These are phyloP conservation scores for Liriodendron chinense DNA, from an alignment of 164 flowering plant genomes.

Conservation along the genomic window DNA sequence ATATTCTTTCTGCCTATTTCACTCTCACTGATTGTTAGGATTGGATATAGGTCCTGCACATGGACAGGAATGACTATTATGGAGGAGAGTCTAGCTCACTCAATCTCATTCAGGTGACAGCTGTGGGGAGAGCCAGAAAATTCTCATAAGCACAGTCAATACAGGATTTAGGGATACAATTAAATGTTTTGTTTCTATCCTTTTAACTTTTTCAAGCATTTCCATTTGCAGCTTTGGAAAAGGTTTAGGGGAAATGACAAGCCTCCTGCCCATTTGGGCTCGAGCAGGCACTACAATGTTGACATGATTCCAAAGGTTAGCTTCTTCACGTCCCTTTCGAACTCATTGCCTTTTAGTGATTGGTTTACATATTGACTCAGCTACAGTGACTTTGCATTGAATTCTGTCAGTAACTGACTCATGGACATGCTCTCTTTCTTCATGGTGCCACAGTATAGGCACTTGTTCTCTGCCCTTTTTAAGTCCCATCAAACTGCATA, in stretches of 20 bases:
- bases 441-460: not conserved
- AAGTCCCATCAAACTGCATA: too few relatives aligned
- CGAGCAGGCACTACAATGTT: constrained; percentile 91
- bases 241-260: constrained; percentile 69
- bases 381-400: not conserved
- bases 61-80: constrained; percentile 92
- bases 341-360: too few relatives aligned
- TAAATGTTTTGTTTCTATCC: not conserved
- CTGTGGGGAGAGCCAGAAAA: not conserved
- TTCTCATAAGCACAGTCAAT: not conserved
- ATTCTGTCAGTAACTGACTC: not conserved
- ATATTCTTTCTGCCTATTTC: not conserved
- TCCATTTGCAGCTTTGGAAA: constrained; percentile 74
- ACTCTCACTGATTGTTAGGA: not conserved
- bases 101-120: constrained; percentile 64
- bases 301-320: constrained; percentile 95
- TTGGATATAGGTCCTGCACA: constrained; percentile 65
- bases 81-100: constrained; percentile 90
- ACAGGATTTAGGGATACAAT: not conserved
- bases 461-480: too few relatives aligned
- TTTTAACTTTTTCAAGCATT: not conserved
- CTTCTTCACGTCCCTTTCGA: not conserved
- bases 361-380: not conserved
- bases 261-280: constrained; percentile 80
- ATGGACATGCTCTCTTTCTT: not conserved